Base-by-base conservation (phyloP, 768 basidiomycete genomes). In the Cyclocybe aegerita region DNA sequence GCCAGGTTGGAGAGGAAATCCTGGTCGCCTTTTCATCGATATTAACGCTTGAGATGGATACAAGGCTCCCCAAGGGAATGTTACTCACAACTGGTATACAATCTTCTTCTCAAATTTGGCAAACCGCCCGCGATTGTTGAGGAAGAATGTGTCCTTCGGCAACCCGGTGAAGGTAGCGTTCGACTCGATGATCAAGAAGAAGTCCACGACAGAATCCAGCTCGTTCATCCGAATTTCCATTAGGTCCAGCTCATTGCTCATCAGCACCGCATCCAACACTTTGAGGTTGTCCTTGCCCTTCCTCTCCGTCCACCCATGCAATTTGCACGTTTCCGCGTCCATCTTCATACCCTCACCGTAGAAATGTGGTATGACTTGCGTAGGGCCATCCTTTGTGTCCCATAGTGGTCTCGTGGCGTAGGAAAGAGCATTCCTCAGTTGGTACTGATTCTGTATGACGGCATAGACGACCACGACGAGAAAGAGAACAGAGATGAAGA, bases 141-240 rank as follows among this genome's bases (percentile, higher is more conserved):
- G 65, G 56, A 84, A 82, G 52, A 72, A 73, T 1, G 74, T 74
- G 36, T 75, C 70, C 62, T 86, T 85, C 5, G 77, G 73, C 31
- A 79, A 55, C 3, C 83, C 83, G 4, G 83, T 83, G 63, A 85
- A 84, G 10, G 82, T 85, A 12, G 72, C 72, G 58, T 82, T 81
- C 43, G 78, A 80, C 60, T 85, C 83, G 45, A 85, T 68, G 58
- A 86, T 76, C 60, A 83, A 73, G 67, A 85, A 84, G 15, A 73
- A 68, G 62, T 82, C 78, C 23, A 84, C 82, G 41, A 81, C 71
- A 4, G 73, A 62, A 49, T 77, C 75, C 44, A 85, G 72, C 63
- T 86, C 85, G 65, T 82, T 69, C 68, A 85, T 65, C 15, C 85
- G 76, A 47, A 85, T 77, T 61, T 85, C 83, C 43, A 85, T 62